Base-by-base conservation (phyloP, 2,329 filamentous ascomycete species). In the Bipolaris victoriae region DNA sequence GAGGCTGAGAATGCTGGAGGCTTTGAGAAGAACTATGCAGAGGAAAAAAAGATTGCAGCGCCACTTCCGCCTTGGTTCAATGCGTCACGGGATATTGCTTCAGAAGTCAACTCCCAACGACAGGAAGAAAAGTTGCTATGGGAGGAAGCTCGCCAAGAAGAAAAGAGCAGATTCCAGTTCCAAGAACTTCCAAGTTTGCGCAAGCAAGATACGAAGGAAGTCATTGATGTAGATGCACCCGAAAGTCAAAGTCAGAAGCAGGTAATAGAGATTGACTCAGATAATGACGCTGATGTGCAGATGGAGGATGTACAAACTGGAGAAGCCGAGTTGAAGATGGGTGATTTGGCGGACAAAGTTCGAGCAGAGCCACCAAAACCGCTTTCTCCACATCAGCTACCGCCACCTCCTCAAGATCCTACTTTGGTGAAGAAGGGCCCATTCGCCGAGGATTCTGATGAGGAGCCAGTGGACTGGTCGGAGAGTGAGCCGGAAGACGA, bases 1-100 rank as follows among this genome's bases (percentile, higher is more conserved):
- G 78, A 84, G 55, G 80, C 84, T 50, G 83, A 85, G 5, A 75
- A 80, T 58, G 83, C 85, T 36, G 89, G 89, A 20, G 90, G 89
- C 0, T 91, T 92, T 66, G 84, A 89, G 53, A 85, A 80, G 62
- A 81, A 79, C 6, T 54, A 64, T 3, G 71, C 72, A 11, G 67
- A 72, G 6, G 75, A 76, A 50, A 77, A 66, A 69, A 81, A 73
- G 76, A 80, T 84, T 1, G 81, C 79, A n/a, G 68, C 62, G 37
- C 88, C 88, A 0, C 71, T 94, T 7, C 91, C 91, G 1, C 91
- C 91, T 0, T 95, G 91, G 91, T 84, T 95, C 68, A 78, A 79
- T 2, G 84, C 87, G 3, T 75, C 79, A 60, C 77, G 86, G 5
- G 82, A 83, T 22, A 70, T 77, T 10, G 55, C 62, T 4, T 55